These are phyloP conservation scores for Saccharum hybrid DNA, from an alignment of 202 grass and related monocot genomes.

Conservation along the genomic window DNA sequence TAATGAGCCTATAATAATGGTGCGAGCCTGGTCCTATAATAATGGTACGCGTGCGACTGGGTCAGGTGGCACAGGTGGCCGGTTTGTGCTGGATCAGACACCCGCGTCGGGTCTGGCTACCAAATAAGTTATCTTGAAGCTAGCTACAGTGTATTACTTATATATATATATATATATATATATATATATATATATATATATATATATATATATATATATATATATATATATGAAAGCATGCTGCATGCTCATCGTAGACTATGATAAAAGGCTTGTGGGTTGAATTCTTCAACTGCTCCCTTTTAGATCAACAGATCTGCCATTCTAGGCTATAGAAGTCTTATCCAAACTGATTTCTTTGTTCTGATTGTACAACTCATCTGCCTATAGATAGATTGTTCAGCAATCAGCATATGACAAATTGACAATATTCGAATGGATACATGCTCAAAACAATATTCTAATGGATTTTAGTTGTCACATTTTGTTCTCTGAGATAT, in stretches of 20 bases:
- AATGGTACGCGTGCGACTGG: too few species aligned
- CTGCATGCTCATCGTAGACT: not conserved
- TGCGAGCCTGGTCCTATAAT: too few species aligned
- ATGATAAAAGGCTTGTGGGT: constrained; percentile 33
- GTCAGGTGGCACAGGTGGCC: too few species aligned
- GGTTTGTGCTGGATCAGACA: too few species aligned
- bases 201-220: too few species aligned
- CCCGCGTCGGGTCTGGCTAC: too few species aligned
- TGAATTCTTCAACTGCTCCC: constrained; percentile 11
- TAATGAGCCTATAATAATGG: too few species aligned
- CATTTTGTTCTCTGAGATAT: constrained; percentile 13
- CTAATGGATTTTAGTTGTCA: constrained; percentile 28
- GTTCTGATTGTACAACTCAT: not conserved
- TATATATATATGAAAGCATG: too few species aligned
- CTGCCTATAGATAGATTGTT: constrained; percentile 34
- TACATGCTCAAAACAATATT: not conserved
- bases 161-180: too few species aligned
- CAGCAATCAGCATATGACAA: constrained; percentile 29
- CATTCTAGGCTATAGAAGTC: not conserved
- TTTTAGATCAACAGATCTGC: constrained; percentile 1
- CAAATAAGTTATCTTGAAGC: too few species aligned
- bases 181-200: too few species aligned
- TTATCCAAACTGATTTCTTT: constrained; percentile 11
- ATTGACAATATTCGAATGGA: not conserved
- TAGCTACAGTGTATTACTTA: too few species aligned